A percentile compares a stretch with the other conserved stretches of the same genome.
Conservation (phyloP, 140 eudicot genomes). For the Stevia rebaudiana region DNA sequence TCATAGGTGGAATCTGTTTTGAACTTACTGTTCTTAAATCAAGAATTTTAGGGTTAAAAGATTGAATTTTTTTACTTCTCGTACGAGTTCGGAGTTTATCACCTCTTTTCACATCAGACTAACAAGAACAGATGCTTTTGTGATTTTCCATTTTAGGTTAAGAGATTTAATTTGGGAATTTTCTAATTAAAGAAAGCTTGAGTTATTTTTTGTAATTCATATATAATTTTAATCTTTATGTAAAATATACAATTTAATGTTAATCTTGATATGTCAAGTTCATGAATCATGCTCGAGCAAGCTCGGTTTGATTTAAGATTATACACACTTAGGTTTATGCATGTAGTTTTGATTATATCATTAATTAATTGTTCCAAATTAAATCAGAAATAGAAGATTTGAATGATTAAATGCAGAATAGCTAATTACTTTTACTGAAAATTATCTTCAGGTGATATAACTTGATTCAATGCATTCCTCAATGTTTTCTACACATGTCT, state of each 20-base stretch:
- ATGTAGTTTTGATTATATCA: background rate
- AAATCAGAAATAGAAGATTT: background rate
- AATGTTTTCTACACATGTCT: conserved; percentile 36
- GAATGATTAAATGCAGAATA: background rate
- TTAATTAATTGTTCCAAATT: background rate
- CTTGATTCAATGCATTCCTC: conserved; percentile 32
- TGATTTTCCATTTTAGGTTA: no score
- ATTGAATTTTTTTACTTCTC: background rate
- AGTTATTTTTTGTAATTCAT: no score
- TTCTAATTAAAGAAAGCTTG: no score
- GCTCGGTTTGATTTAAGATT: background rate
- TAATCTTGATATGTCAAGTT: no score
- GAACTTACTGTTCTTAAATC: background rate
- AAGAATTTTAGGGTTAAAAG: background rate
- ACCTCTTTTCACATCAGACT: no score
- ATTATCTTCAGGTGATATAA: conserved; percentile 18
- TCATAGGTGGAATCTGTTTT: background rate
- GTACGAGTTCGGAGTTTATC: background rate
- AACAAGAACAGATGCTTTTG: no score
- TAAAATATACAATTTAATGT: no score
- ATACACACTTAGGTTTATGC: background rate
- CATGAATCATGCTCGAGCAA: no score
- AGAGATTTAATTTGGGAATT: no score
- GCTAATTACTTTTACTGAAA: background rate
- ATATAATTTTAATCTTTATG: no score